A percentile compares a stretch with the other conserved stretches of the same genome.
Conservation (phyloP, 139 green algal genomes). For the Zygnema circumcarinatum region DNA sequence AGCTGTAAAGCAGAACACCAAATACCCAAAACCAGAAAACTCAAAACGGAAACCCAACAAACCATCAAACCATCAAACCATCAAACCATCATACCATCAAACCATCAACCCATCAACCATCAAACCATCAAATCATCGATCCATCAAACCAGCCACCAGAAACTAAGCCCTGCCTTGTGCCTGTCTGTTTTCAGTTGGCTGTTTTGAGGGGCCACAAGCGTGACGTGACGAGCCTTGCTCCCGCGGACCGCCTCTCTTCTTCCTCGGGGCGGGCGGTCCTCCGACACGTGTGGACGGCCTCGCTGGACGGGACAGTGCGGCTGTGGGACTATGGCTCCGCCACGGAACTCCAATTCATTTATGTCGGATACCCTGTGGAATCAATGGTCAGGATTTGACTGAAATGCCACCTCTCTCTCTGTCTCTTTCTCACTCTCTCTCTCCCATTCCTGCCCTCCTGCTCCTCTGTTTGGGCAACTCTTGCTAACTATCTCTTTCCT, state of each 20-base stretch:
- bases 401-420: not conserved
- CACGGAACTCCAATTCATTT: conserved; percentile 40
- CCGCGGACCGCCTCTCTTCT: not conserved
- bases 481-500: no score
- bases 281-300: conserved; percentile 39
- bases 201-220: conserved; percentile 21
- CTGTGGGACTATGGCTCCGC: conserved; percentile 64
- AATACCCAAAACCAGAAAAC: no score
- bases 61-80: no score
- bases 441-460: not conserved
- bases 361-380: conserved; percentile 53
- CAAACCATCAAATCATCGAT: no score
- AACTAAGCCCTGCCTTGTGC: no score
- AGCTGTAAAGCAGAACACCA: no score
- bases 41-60: no score
- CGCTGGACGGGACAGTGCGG: conserved; percentile 68
- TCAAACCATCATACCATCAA: no score
- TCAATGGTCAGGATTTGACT: conserved; percentile 57
- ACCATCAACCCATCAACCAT: no score
- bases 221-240: conserved; percentile 9
- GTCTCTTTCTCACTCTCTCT: not conserved
- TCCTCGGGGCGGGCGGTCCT: not conserved
- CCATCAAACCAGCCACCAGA: no score
- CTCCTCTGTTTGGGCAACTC: no score
- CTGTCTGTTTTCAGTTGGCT: conserved; percentile 10